Evolutionary conservation across 2,329 filamentous ascomycete species (phyloP), one percentile per base, ranked within the genome.

Genomic region (Hypoxylon sp.): DNA sequence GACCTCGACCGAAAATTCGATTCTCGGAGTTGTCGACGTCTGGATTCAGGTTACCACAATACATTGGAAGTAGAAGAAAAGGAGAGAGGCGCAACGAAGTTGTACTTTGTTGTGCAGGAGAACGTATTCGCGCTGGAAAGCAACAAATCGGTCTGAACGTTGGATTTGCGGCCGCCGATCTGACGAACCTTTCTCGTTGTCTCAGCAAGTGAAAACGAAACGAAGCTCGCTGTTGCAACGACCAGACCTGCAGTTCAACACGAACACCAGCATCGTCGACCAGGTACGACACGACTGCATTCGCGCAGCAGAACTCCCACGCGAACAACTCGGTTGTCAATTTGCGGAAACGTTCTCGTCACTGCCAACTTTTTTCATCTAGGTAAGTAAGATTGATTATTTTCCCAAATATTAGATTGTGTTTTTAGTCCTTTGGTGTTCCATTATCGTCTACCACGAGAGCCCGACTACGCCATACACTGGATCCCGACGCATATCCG

Each of bases 31-130:
- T 61, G 70, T 73, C 70, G 70, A 70, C 71, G 65, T 68, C 58
- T 65, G 72, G 72, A 70, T 74, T 74, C 71, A 70, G 65, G 72
- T 69, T 70, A 61, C 47, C 66, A 45, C 61, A 47, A 54, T 54
- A 55, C 21, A 60, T 58, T 56, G 65, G 53, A 66, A 67, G 32
- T 30, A 51, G 21, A 60, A 65, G 57, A 65, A 64, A 55, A 70
- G 65, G 54, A 63, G 63, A 67, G 63, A 66, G 67, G 59, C 65
- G 52, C 56, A 54, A 61, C 63, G 62, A 69, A 65, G 56, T 63
- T 69, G 61, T 12, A 68, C 60, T 65, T 69, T 55, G 63, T 63
- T 65, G 63, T 70, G 66, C 21, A 65, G 65, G 62, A 70, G 63
- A 69, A 62, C 48, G 56, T 63, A 57, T 32, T 60, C 57, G 57